These are phyloP conservation scores for Podila epigama DNA, from an alignment of 192 early-diverging fungal species.

Conservation along the genomic window DNA sequence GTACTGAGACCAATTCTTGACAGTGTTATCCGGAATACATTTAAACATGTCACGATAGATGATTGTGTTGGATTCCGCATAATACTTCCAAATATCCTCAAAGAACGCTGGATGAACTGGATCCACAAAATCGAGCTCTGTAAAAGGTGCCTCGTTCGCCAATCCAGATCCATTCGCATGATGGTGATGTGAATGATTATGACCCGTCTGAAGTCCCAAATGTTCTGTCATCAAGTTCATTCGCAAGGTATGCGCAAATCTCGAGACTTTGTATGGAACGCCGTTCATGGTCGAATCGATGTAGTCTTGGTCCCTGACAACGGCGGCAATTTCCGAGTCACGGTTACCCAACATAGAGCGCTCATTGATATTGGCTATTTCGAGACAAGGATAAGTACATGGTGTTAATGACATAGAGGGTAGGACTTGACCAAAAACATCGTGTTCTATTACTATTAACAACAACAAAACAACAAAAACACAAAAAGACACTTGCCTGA, in stretches of 20 bases:
- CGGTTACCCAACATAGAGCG: slow-evolving; percentile 81
- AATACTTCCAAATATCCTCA: slow-evolving; percentile 62
- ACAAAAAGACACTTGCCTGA: slow-evolving; percentile 47
- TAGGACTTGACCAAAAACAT: no score
- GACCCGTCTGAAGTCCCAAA: slow-evolving; percentile 60
- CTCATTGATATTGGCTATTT: slow-evolving; percentile 85
- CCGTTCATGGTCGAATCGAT: slow-evolving; percentile 74
- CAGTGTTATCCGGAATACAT: slow-evolving; percentile 82
- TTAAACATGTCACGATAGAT: slow-evolving; percentile 77
- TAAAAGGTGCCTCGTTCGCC: slow-evolving; percentile 1
- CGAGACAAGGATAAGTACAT: background rate
- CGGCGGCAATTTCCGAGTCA: slow-evolving; percentile 84
- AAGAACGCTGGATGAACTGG: slow-evolving; percentile 72
- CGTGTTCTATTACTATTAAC: no score
- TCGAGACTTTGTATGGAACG: slow-evolving; percentile 68
- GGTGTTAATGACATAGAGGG: background rate
- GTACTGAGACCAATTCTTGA: slow-evolving; percentile 67
- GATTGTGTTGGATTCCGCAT: slow-evolving; percentile 67
- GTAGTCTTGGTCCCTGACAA: slow-evolving; percentile 67
- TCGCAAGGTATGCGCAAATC: slow-evolving; percentile 76
- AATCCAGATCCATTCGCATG: background rate
- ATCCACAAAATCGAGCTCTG: slow-evolving; percentile 60
- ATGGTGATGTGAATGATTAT: slow-evolving; percentile 1
- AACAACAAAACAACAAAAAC: background rate
- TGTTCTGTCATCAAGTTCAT: slow-evolving; percentile 82